These are phyloP conservation scores for Mortierella sp. DNA, from an alignment of 371 early-diverging fungal genomes.

Conservation along the genomic window DNA sequence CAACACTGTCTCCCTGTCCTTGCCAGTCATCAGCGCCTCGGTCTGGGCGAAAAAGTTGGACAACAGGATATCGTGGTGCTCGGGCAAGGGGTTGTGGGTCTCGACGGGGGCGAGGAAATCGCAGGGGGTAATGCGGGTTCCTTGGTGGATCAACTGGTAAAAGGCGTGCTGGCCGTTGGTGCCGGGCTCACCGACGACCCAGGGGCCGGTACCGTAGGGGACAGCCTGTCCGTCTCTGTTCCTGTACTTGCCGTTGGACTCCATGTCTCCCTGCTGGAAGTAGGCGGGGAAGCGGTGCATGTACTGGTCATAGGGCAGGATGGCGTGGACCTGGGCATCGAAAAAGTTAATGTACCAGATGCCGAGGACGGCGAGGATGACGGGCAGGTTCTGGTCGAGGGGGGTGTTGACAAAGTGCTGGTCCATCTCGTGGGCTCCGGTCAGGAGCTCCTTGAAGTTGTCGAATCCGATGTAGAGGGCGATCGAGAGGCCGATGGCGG, in stretches of 20 bases:
- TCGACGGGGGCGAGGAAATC: slow-evolving; percentile 97
- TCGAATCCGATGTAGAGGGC: slow-evolving; percentile 96
- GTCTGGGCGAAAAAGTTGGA: slow-evolving; percentile 99
- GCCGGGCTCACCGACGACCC: slow-evolving; percentile 99
- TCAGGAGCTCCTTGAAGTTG: slow-evolving; percentile 93
- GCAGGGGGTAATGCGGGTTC: slow-evolving; percentile 95
- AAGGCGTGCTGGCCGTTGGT: slow-evolving; percentile 99
- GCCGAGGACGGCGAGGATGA: slow-evolving; percentile 94
- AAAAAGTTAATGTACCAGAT: slow-evolving; percentile 99
- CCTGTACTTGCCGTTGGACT: slow-evolving; percentile 98
- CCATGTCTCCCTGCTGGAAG: slow-evolving; percentile 99
- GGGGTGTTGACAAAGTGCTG: slow-evolving; percentile 92
- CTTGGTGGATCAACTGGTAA: slow-evolving; percentile 99
- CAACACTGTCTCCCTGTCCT: slow-evolving; percentile 81
- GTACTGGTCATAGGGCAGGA: slow-evolving; percentile 99
- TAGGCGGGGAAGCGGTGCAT: slow-evolving; percentile 97
- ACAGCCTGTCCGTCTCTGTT: slow-evolving; percentile 85
- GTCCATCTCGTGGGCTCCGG: slow-evolving; percentile 98
- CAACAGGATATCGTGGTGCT: slow-evolving; percentile 95
- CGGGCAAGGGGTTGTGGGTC: slow-evolving; percentile 87
- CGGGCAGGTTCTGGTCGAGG: slow-evolving; percentile 93
- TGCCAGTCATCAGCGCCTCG: slow-evolving; percentile 98
- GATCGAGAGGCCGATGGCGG: slow-evolving; percentile 98
- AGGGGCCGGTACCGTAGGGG: slow-evolving; percentile 92
- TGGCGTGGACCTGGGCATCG: slow-evolving; percentile 95